Evolutionary conservation across 345 rosid genomes (phyloP), one percentile per base, ranked within the genome.

Genomic region (Pistacia atlantica): DNA sequence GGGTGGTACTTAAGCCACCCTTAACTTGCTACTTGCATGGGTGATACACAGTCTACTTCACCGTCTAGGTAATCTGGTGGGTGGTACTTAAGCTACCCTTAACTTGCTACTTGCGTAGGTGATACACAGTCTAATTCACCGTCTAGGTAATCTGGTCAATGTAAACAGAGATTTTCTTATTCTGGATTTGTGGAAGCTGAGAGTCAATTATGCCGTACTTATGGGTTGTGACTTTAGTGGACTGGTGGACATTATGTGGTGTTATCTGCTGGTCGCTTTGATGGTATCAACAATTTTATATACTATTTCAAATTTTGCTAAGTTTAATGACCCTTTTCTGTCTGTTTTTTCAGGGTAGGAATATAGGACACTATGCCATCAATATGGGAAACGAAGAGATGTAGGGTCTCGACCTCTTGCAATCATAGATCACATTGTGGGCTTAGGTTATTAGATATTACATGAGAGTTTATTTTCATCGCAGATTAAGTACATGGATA

Each of bases 331-430:
- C 31, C 11, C 25, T 31, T 70, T 18, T 57, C 66, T 51, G 76
- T 57, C n/a, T 6, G 63, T 37, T 75, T 65, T 28, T 77, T 22
- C 88, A 90, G 92, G 91, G 84, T 59, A 83, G 77, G 74, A 87
- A 91, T 52, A 76, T 63, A 5, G 95, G 95, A 2, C 91, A 81
- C 69, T 89, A 64, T 74, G 90, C 89, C 4, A 81, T 82, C 55
- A 75, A 76, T 57, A 63, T 6, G 4, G 84, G 71, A 0, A 81
- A 84, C 8, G 92, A 86, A 49, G 81, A 84, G 67, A 61, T 46
- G 11, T 81, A 75, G 57, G 16, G 16, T 73, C 2, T 0, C 1
- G 5, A 4, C 7, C 45, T 42, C 76, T 49, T 56, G 72, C 68
- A 62, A 45, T 74, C 6, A n/a, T 62, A 38, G 33, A 49, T 12